Evolutionary conservation across 2,329 filamentous ascomycete genomes (phyloP), one percentile per base, ranked within the genome.

Genomic region (Alternaria burnsii): DNA sequence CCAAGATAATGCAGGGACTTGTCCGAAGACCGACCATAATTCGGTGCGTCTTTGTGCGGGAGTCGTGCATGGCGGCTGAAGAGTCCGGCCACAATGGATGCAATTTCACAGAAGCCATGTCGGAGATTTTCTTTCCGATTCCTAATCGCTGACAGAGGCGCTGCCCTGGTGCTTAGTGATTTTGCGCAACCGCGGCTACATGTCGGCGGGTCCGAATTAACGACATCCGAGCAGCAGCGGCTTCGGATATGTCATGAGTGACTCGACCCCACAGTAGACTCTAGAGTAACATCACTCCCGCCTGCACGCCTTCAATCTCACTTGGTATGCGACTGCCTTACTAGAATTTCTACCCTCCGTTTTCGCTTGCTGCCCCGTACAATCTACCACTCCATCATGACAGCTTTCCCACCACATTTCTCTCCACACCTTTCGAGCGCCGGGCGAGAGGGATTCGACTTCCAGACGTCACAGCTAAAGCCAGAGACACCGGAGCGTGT

Each of bases 371-470:
- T 36, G 5, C 28, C 43, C 44, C 41, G 18, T 52, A 9, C 12
- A 18, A 57, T 16, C 12, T 14, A 18, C 44, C 44, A 8, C 28
- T 32, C 42, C 57, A 73, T 69, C 65, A 87, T 87, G 85, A 79
- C 83, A 46, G 82, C 85, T 58, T 79, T 86, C 55, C 74, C 82
- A 56, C 84, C 85, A 28, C 77, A 87, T 52, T 78, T 85, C 64
- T 85, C 86, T 46, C 85, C 86, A 78, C 76, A 85, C 79, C 61
- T 84, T 71, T 81, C 67, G 75, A 80, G 64, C 73, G 80, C 69
- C 70, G 63, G 63, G 12, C 69, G 79, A 40, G 78, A 80, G 40
- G 75, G 78, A 32, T 76, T 82, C 67, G 73, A 79, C 47, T 72
- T 76, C 43, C 47, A 62, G 42, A 56, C 65, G 20, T 54, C 65